Evolutionary conservation across 2,329 filamentous ascomycete species (phyloP).

Genomic region (Grosmannia penicillata): DNA sequence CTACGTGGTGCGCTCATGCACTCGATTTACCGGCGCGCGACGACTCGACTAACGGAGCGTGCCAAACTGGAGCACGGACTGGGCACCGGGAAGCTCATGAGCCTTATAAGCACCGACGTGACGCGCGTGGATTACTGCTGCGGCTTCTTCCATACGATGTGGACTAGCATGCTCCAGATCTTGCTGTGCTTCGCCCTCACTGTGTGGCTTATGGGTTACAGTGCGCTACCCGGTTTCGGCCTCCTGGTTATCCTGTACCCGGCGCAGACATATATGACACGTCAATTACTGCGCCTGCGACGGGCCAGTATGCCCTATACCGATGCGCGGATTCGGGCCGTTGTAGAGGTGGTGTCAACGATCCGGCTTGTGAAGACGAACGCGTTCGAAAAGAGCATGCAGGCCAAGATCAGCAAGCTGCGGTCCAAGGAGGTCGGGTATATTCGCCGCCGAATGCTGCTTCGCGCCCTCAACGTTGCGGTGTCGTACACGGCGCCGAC

Average conservation of each 20-base stretch:
- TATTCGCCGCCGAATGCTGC: conserved; percentile 14
- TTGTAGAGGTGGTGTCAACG: conserved; percentile 14
- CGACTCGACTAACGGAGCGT: conserved; percentile 9
- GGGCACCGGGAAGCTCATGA: conserved; percentile 16
- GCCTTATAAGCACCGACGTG: conserved; percentile 18
- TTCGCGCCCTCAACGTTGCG: conserved; percentile 13
- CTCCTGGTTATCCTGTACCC: conserved; percentile 13
- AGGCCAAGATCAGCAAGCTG: conserved; percentile 11
- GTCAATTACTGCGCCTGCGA: conserved; percentile 12
- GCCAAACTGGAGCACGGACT: conserved; percentile 11
- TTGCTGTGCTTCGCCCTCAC: conserved; percentile 14
- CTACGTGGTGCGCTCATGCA: conserved; percentile 5
- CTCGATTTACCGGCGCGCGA: conserved; percentile 11
- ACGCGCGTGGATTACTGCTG: conserved; percentile 18
- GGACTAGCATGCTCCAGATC: conserved; percentile 18
- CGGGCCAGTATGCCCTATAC: conserved; percentile 14
- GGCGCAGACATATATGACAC: conserved; percentile 12
- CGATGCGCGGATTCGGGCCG: conserved; percentile 13
- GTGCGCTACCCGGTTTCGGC: conserved; percentile 14
- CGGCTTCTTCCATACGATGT: conserved; percentile 17
- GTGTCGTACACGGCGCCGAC: conserved; percentile 14
- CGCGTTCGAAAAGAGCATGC: conserved; percentile 13
- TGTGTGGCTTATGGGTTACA: conserved; percentile 14
- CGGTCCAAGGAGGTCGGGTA: conserved; percentile 13
- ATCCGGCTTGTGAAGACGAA: conserved; percentile 16